Evolutionary conservation across 495 filamentous ascomycete species (phyloP).

Genomic region (Hypoxylon lienhwacheense): DNA sequence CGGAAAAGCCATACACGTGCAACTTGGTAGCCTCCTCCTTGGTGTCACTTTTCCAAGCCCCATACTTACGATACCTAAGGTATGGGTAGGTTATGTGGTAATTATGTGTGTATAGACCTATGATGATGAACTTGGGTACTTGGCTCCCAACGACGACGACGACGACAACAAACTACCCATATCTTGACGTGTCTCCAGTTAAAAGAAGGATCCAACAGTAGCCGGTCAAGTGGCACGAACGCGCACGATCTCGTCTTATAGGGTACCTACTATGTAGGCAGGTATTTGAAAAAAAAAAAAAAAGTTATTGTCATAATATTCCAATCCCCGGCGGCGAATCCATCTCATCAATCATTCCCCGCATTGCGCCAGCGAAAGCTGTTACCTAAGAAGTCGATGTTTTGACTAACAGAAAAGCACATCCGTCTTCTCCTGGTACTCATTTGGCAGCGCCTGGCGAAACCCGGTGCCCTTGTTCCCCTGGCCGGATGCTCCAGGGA

Average conservation of each 20-base stretch:
- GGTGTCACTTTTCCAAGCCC: constrained; percentile 26
- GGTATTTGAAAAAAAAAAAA: background rate
- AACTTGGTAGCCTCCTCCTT: constrained; percentile 23
- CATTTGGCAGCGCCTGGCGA: constrained; percentile 20
- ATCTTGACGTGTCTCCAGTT: constrained; percentile 12
- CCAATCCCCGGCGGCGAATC: constrained; percentile 15
- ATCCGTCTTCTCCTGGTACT: constrained; percentile 14
- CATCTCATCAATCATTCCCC: constrained; percentile 46
- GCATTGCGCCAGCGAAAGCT: constrained; percentile 46
- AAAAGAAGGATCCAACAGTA: constrained; percentile 9
- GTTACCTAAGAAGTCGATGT: constrained; percentile 51
- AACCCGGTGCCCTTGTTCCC: constrained; percentile 20
- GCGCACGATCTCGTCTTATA: no score
- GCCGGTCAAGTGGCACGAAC: constrained; percentile 3
- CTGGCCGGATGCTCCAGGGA: constrained; percentile 4
- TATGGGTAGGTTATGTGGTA: no score
- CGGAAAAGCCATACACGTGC: constrained; percentile 20
- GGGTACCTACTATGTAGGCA: no score
- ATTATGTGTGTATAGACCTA: no score
- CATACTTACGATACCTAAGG: constrained; percentile 28
- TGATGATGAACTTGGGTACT: no score
- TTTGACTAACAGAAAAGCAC: constrained; percentile 56
- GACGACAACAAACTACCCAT: constrained; percentile 11
- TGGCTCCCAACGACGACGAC: constrained; percentile 11
- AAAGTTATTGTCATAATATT: constrained; percentile 2